These are phyloP conservation scores for Trichoderma erinaceum DNA, from an alignment of 495 filamentous ascomycete species.

Conservation along the genomic window DNA sequence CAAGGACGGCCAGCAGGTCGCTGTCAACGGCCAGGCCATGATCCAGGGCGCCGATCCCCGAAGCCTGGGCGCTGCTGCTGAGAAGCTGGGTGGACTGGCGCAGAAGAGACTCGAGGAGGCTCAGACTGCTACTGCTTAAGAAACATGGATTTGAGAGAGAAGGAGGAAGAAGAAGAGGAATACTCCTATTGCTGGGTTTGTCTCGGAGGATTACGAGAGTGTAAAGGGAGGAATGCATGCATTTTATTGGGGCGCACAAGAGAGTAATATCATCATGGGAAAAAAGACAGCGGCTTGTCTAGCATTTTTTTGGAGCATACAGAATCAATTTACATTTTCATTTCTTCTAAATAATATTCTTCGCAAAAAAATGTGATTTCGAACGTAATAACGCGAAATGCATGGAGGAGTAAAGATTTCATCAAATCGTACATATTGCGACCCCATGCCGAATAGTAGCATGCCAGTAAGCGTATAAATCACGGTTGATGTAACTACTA, in stretches of 20 bases:
- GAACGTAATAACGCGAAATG: too few species aligned
- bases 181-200: neutral
- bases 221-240: neutral
- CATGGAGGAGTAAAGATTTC: too few species aligned
- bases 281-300: neutral
- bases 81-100: constrained; percentile 31
- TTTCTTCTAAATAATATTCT: neutral
- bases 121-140: neutral
- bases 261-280: neutral
- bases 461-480: too few species aligned
- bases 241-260: neutral
- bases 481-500: too few species aligned
- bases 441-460: too few species aligned
- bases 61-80: constrained; percentile 25
- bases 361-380: neutral
- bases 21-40: constrained; percentile 39
- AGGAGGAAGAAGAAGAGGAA: neutral
- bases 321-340: neutral
- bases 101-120: constrained; percentile 20
- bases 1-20: constrained; percentile 58
- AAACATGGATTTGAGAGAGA: neutral
- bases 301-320: neutral
- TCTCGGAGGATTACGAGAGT: neutral
- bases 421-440: too few species aligned
- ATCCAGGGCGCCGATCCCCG: constrained; percentile 35